phyloP scores from a whole-genome alignment of 148 eudicot genomes.

The Nyssa sinensis region DNA sequence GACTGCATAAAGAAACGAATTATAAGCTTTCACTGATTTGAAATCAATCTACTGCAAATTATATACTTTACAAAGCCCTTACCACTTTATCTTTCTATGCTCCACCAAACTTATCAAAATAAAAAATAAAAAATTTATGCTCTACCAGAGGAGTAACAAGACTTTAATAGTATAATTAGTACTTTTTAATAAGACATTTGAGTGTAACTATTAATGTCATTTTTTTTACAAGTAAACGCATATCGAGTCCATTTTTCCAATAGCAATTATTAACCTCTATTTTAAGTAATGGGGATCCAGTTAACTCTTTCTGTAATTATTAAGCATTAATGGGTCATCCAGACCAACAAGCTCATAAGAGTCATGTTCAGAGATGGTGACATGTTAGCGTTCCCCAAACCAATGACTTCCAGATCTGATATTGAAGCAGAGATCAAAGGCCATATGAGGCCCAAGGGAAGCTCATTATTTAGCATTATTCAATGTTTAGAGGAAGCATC shows the following conservation, averaged over 20 bases:
- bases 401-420: neutral
- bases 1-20: constrained; percentile 46
- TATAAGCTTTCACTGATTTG: neutral
- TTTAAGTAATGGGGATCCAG: too few relatives aligned
- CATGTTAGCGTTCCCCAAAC: neutral
- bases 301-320: too few relatives aligned
- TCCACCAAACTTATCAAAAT: too few relatives aligned
- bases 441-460: neutral
- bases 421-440: neutral
- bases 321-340: too few relatives aligned
- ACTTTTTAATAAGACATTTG: too few relatives aligned
- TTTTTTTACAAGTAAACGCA: too few relatives aligned
- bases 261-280: too few relatives aligned
- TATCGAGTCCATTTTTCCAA: too few relatives aligned
- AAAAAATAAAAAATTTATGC: too few relatives aligned
- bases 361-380: neutral
- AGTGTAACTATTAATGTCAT: neutral
- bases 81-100: neutral
- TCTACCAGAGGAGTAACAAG: neutral
- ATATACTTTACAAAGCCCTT: neutral
- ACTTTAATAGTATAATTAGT: neutral
- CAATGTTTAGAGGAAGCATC: too few relatives aligned
- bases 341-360: neutral
- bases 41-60: constrained; percentile 3
- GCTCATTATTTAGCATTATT: neutral